Evolutionary conservation across 306 rosid species (phyloP).

Genomic region (Sicyos baderoa): DNA sequence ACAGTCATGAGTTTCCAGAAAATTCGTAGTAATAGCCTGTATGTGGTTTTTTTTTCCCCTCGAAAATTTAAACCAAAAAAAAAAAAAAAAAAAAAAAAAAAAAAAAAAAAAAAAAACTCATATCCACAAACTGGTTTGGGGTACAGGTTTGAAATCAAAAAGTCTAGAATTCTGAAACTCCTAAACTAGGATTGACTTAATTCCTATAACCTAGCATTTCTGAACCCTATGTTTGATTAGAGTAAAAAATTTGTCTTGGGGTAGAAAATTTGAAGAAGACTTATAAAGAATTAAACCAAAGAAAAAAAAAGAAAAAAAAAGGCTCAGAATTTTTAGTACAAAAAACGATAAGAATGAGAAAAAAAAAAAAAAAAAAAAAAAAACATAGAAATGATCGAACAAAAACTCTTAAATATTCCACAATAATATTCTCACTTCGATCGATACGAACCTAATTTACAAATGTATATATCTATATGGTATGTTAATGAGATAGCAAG

Average conservation of each 20-base stretch:
- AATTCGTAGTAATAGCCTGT: no score
- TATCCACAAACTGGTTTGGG: not conserved
- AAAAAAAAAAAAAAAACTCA: not conserved
- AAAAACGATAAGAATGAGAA: not conserved
- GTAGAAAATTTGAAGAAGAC: not conserved
- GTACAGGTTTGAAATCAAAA: no score
- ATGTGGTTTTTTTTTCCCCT: no score
- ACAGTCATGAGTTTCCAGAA: no score
- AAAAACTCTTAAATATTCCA: slow-evolving; percentile 20
- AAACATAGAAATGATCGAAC: slow-evolving; percentile 1
- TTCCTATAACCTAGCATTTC: no score
- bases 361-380: no score
- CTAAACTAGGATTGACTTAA: no score
- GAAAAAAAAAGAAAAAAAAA: not conserved
- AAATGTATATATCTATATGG: slow-evolving; percentile 7
- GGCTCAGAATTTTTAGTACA: not conserved
- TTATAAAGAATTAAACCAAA: not conserved
- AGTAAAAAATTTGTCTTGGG: not conserved
- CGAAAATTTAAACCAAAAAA: no score
- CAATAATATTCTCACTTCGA: slow-evolving; percentile 15
- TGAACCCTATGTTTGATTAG: not conserved
- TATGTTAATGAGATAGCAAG: slow-evolving; percentile 1
- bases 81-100: no score
- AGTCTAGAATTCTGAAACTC: no score
- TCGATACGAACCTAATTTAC: slow-evolving; percentile 8